Evolutionary conservation across 1,284 basidiomycete genomes (phyloP).

Genomic region (Irpex lacteus): DNA sequence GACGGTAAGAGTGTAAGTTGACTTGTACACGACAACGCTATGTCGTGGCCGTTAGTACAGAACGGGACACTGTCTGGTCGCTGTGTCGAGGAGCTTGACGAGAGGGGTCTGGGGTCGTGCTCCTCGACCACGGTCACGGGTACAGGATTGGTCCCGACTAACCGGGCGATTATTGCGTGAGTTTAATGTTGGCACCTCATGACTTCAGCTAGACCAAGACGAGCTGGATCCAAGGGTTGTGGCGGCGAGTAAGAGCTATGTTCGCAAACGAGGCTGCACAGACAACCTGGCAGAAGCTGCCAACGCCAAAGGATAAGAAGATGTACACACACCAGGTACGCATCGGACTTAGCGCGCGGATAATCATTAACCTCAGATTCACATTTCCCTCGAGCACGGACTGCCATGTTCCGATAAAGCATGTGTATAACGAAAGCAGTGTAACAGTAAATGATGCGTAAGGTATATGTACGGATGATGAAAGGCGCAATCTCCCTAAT

Average conservation of each 20-base stretch:
- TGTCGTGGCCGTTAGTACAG: background rate
- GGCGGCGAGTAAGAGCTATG: background rate
- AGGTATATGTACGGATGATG: background rate
- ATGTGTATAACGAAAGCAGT: background rate
- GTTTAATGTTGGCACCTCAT: background rate
- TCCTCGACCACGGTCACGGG: conserved; percentile 1
- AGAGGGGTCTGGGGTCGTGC: background rate
- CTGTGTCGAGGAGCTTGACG: background rate
- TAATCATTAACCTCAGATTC: background rate
- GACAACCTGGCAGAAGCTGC: background rate
- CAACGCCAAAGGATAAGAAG: background rate
- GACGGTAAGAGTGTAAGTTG: background rate
- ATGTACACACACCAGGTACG: background rate
- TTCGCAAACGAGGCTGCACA: background rate
- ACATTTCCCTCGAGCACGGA: background rate
- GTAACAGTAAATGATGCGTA: background rate
- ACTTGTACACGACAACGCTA: background rate
- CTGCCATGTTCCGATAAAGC: background rate
- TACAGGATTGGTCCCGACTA: background rate
- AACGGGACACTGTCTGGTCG: background rate
- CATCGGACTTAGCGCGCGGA: background rate
- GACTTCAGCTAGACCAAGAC: too few relatives aligned
- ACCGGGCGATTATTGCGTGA: background rate
- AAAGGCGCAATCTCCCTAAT: background rate
- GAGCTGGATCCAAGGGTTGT: too few relatives aligned